Percentiles rank a stretch among this genome's conserved stretches.
phyloP scores from a whole-genome alignment of 169 alveolate species.

The Cystoisospora suis region DNA sequence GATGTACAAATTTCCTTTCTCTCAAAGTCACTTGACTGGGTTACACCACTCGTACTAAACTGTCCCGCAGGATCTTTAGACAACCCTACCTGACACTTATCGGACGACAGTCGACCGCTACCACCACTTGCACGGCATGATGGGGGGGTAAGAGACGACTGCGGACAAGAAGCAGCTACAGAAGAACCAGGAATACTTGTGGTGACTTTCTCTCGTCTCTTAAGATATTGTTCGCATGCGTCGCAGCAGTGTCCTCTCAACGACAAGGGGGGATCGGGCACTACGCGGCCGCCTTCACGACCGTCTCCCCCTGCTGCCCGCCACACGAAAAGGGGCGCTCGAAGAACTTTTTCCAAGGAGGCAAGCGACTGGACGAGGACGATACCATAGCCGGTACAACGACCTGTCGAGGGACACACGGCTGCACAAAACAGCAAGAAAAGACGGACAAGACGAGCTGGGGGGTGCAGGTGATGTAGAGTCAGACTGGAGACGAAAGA shows the following conservation, averaged over 20 bases:
- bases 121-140: not conserved
- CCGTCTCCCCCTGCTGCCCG: conserved; percentile 15
- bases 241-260: too few species aligned
- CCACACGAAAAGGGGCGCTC: conserved; percentile 2
- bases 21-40: not conserved
- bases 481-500: too few species aligned
- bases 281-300: not conserved
- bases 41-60: too few species aligned
- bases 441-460: not conserved
- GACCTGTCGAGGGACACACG: not conserved
- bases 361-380: not conserved
- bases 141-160: not conserved
- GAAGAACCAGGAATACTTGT: not conserved
- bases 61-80: too few species aligned
- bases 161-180: too few species aligned
- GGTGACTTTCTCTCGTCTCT: too few species aligned
- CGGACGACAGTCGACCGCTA: not conserved
- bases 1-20: too few species aligned
- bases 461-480: too few species aligned
- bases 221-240: too few species aligned
- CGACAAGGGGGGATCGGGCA: not conserved
- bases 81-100: too few species aligned
- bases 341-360: not conserved
- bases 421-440: not conserved
- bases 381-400: not conserved